Conservation (phyloP, 179 eudicot species). For the Sideroxylon spinosum region DNA sequence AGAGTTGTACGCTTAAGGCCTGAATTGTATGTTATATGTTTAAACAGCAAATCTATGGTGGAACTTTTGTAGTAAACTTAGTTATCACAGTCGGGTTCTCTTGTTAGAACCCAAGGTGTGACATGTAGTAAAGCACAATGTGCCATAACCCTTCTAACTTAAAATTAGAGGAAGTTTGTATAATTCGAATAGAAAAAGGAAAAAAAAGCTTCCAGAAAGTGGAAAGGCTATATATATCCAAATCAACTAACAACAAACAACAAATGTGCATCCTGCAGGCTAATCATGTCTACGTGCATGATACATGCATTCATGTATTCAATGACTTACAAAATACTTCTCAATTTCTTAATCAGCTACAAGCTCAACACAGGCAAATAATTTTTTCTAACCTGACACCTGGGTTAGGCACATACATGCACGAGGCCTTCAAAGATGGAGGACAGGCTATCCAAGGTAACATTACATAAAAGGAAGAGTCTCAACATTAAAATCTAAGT, state of each 20-base stretch:
- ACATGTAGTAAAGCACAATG: background rate
- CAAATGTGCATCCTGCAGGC: background rate
- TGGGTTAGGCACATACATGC: background rate
- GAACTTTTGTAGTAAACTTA: no score
- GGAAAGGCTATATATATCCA: background rate
- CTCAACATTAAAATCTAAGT: no score
- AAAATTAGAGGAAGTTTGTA: background rate
- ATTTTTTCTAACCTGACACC: background rate
- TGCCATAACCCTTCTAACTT: background rate
- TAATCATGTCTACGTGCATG: background rate
- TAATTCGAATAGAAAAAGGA: background rate
- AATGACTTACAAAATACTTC: background rate
- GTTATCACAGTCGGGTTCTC: no score
- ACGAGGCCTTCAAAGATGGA: background rate
- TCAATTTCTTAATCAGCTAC: background rate
- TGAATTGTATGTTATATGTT: no score
- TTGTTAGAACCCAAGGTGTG: no score
- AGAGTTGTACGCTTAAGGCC: no score
- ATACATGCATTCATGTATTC: background rate
- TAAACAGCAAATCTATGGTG: no score
- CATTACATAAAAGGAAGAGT: no score
- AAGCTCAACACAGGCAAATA: background rate
- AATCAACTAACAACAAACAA: background rate
- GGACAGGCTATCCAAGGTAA: background rate
- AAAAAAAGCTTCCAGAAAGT: background rate